These are phyloP conservation scores for Magnusiomyces suaveolens DNA, from an alignment of 1,139 yeast species.

Conservation along the genomic window DNA sequence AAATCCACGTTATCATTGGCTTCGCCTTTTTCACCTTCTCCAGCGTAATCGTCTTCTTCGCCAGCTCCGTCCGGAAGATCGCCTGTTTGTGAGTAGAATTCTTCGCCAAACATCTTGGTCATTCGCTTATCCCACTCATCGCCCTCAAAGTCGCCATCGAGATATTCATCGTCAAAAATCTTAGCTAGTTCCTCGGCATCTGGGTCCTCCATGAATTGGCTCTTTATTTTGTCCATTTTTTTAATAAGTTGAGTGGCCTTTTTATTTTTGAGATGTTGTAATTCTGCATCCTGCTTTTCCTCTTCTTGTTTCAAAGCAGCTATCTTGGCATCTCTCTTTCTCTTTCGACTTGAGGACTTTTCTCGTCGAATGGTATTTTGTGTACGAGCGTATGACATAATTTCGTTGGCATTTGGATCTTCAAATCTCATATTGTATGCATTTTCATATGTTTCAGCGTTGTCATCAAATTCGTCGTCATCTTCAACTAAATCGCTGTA, in stretches of 20 bases:
- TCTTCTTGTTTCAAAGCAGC: constrained; percentile 46
- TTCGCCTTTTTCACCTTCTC: constrained; percentile 25
- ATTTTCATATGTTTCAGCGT: constrained; percentile 81
- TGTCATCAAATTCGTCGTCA: constrained; percentile 84
- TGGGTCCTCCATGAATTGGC: constrained; percentile 73
- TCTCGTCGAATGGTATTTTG: constrained; percentile 87
- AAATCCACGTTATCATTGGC: constrained; percentile 26
- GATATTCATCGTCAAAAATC: constrained; percentile 61
- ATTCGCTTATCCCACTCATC: constrained; percentile 86
- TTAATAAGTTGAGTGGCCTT: constrained; percentile 73
- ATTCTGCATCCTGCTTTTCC: constrained; percentile 47
- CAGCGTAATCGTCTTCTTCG: constrained; percentile 26
- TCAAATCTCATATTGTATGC: constrained; percentile 94
- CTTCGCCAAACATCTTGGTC: constrained; percentile 78
- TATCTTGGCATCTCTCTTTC: constrained; percentile 65
- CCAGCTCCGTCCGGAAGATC: constrained; percentile 24
- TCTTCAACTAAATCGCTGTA: constrained; percentile 42
- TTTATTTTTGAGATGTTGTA: constrained; percentile 62
- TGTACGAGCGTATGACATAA: constrained; percentile 91
- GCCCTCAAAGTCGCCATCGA: constrained; percentile 84
- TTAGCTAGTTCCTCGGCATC: constrained; percentile 41
- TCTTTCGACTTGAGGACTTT: constrained; percentile 63
- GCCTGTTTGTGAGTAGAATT: constrained; percentile 50
- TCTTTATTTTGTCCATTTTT: constrained; percentile 63
- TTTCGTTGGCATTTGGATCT: constrained; percentile 83